Evolutionary conservation across 192 early-diverging fungal genomes (phyloP), one percentile per base, ranked within the genome.

Genomic region (Allomyces macrogynus): DNA sequence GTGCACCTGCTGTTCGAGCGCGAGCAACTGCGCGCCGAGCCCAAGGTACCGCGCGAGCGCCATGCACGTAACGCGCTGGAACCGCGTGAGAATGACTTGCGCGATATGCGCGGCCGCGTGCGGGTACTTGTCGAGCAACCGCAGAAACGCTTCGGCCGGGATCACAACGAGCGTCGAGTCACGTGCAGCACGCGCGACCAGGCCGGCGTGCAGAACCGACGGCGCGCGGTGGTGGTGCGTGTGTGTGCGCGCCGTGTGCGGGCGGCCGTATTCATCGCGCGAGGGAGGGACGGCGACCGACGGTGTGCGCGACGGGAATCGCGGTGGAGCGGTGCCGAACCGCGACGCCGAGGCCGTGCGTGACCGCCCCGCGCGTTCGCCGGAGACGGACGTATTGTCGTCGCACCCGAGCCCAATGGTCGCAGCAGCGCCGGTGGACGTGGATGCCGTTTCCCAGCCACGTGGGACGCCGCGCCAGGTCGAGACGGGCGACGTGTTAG

Each of bases 141-240:
- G 81, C 66, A 86, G 84, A 69, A 99, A 99, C 0, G 93, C 92
- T 67, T 88, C 84, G 12, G 86, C 92, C 7, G 95, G 95, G 61
- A 98, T 91, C 49, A 96, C 87, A 23, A 89, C 90, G 40, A 99
- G 77, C 0, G 94, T 99, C 1, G 89, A 89, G 71, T 92, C 89
- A 7, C 81, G 81, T 8, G 84, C 84, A 5, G 95, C 93, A 16
- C 89, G 79, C 4, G 89, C 87, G 62, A 92, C 74, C 26, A 96
- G 86, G 27, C 89, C 84, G 16, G 89, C 84, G 43, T 88, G 84
- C 24, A 73, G 73, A n/a, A 77, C 32, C 32, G 32, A 40, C 32
- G 32, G 32, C 8, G 32, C 32, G 32, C 32, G 32, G 32, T 40
- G 32, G 7, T 40, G 32, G 32, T 40, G 32, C 32, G 32, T 40